Conservation (phyloP, 2,329 filamentous ascomycete genomes). For the Aspergillus oerlinghausenensis region DNA sequence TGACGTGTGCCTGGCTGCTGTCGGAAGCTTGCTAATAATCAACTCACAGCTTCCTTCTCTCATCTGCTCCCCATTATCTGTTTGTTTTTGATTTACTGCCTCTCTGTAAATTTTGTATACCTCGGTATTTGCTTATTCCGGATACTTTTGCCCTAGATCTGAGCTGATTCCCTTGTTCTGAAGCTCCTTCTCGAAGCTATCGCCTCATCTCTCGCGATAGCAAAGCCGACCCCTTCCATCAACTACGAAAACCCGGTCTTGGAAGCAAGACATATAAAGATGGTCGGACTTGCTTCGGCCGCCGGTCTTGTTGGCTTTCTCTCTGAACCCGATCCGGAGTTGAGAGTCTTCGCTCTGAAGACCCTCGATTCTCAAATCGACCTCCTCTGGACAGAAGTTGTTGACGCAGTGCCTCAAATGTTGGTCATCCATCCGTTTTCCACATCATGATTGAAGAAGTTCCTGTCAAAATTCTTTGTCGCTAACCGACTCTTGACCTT, state of each 20-base stretch:
- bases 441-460: background rate
- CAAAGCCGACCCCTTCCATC: conserved; percentile 13
- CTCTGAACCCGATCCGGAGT: conserved; percentile 86
- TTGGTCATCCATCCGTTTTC: conserved; percentile 45
- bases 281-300: conserved; percentile 92
- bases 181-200: conserved; percentile 29
- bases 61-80: conserved; percentile 22
- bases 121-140: conserved; percentile 15
- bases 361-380: conserved; percentile 96
- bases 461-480: background rate
- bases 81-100: conserved; percentile 16
- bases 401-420: conserved; percentile 89
- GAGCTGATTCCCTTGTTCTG: conserved; percentile 17
- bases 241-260: conserved; percentile 5
- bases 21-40: conserved; percentile 13
- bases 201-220: conserved; percentile 28
- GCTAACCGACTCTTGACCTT: conserved; percentile 13
- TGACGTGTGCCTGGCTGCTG: conserved; percentile 29
- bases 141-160: conserved; percentile 8
- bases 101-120: conserved; percentile 18
- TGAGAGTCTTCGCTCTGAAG: conserved; percentile 92
- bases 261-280: conserved; percentile 40
- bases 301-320: conserved; percentile 93
- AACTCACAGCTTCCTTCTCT: conserved; percentile 7
- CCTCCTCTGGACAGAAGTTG: conserved; percentile 95